Conservation (phyloP, 2,329 filamentous ascomycete genomes). For the Daldinia eschscholtzii region DNA sequence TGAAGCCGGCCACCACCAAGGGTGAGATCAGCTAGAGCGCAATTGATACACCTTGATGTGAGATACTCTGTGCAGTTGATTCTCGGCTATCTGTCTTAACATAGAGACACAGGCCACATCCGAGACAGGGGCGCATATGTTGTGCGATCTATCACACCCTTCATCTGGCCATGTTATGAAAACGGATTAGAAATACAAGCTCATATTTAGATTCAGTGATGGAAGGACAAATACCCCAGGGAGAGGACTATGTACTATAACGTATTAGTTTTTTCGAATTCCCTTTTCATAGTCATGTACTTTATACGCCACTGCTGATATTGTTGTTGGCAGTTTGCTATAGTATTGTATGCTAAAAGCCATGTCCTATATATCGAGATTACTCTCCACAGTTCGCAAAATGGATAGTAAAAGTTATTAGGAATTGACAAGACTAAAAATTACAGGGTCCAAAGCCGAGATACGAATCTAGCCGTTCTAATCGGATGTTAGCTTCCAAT, state of each 20-base stretch:
- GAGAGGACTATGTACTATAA: conserved; percentile 24
- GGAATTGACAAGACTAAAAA: conserved; percentile 7
- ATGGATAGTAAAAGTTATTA: conserved; percentile 2
- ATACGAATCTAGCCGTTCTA: conserved; percentile 16
- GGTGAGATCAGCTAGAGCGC: conserved; percentile 11
- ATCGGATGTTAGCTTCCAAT: conserved; percentile 13
- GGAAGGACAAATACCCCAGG: conserved; percentile 34
- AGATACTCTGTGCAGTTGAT: background rate
- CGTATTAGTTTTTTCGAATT: conserved; percentile 20
- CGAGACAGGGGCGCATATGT: background rate
- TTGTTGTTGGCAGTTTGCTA: conserved; percentile 15
- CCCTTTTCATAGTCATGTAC: conserved; percentile 22
- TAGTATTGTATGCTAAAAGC: conserved; percentile 15
- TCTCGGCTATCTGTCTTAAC: conserved; percentile 1
- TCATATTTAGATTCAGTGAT: conserved; percentile 11
- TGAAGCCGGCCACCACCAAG: conserved; percentile 40
- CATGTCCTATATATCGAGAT: background rate
- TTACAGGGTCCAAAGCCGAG: background rate
- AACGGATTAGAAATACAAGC: conserved; percentile 1
- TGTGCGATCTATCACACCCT: conserved; percentile 5
- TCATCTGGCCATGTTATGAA: background rate
- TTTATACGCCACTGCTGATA: conserved; percentile 30
- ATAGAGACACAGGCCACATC: conserved; percentile 4
- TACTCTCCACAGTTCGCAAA: conserved; percentile 1
- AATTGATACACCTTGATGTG: conserved; percentile 4